Conservation (phyloP, 805 yeast genomes). For the Metschnikowia gruessii region DNA sequence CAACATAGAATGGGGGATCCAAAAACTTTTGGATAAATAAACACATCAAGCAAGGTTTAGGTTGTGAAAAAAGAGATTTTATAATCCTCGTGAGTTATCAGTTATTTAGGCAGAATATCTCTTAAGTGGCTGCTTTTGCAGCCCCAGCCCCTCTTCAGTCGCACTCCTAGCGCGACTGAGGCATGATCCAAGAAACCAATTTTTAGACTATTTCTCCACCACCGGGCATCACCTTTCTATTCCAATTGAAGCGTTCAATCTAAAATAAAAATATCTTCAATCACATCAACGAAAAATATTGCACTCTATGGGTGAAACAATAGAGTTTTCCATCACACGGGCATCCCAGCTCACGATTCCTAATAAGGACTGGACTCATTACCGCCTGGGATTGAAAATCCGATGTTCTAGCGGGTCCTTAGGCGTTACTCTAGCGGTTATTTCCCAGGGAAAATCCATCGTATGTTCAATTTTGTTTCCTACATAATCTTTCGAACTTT, state of each 20-base stretch:
- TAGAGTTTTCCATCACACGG: slow-evolving; percentile 18
- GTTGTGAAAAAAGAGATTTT: no score
- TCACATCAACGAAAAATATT: no score
- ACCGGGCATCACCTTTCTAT: not conserved
- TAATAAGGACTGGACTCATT: slow-evolving; percentile 22
- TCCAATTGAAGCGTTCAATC: not conserved
- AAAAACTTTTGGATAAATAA: no score
- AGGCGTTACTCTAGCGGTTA: slow-evolving; percentile 14
- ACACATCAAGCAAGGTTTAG: no score
- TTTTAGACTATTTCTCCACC: not conserved
- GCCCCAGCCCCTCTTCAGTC: not conserved
- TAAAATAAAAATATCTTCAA: not conserved
- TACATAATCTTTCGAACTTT: no score
- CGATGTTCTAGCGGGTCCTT: slow-evolving; percentile 13
- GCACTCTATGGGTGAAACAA: slow-evolving; percentile 13
- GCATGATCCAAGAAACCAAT: not conserved
- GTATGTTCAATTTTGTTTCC: slow-evolving; percentile 16
- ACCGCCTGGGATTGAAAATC: slow-evolving; percentile 22
- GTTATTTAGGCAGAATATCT: no score
- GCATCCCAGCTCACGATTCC: slow-evolving; percentile 22
- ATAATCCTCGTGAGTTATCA: no score
- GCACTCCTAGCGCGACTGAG: no score
- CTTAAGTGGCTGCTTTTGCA: no score
- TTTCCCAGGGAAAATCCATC: slow-evolving; percentile 20
- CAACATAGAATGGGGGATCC: no score